These are phyloP conservation scores for Lithohypha guttulata DNA, from an alignment of 2,329 filamentous ascomycete species.

Conservation along the genomic window DNA sequence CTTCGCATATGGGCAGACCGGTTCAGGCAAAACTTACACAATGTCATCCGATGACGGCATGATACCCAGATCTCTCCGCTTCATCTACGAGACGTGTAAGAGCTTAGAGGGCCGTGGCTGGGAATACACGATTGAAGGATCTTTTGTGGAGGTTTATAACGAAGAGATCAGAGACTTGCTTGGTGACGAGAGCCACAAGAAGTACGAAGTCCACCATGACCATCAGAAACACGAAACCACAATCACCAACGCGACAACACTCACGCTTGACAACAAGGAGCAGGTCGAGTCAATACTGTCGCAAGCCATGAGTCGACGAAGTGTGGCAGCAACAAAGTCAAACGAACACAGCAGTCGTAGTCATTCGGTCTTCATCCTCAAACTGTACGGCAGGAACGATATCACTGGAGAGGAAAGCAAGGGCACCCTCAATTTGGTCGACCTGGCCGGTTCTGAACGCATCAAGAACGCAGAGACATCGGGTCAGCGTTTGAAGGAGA, in stretches of 20 bases:
- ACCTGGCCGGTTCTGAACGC: conserved; percentile 85
- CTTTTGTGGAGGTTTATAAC: conserved; percentile 96
- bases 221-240: conserved; percentile 68
- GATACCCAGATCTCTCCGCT: conserved; percentile 84
- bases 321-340: conserved; percentile 91
- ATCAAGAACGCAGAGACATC: conserved; percentile 78
- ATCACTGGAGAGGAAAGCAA: conserved; percentile 76
- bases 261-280: conserved; percentile 65
- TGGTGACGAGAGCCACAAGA: conserved; percentile 66
- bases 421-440: conserved; percentile 89
- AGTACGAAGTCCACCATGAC: conserved; percentile 83
- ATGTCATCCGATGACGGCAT: conserved; percentile 90
- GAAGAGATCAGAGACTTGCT: conserved; percentile 91
- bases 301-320: conserved; percentile 73
- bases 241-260: conserved; percentile 68
- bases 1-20: conserved; percentile 96
- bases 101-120: conserved; percentile 82
- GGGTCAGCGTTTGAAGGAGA: conserved; percentile 81
- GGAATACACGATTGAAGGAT: conserved; percentile 88
- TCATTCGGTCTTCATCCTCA: conserved; percentile 90
- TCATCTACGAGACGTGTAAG: conserved; percentile 84
- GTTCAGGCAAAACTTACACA: conserved; percentile 90
- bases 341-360: conserved; percentile 91
- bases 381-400: conserved; percentile 53
- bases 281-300: conserved; percentile 71